Percentiles rank a stretch among this genome's conserved stretches.
phyloP scores from a whole-genome alignment of 2,329 filamentous ascomycete species.

The Aspergillus flavus region DNA sequence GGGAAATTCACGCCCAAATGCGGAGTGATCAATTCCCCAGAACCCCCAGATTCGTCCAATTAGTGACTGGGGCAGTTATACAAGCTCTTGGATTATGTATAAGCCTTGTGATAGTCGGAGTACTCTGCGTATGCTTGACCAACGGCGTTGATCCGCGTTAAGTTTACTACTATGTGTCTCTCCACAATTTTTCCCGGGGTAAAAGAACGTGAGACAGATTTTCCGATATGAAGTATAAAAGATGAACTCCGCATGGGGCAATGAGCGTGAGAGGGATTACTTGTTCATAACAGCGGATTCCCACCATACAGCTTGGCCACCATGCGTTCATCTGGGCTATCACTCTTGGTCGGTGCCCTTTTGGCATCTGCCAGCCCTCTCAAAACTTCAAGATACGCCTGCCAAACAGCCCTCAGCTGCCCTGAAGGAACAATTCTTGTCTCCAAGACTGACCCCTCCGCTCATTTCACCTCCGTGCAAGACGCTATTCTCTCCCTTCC shows the following conservation, averaged over 20 bases:
- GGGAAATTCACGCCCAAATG: not conserved
- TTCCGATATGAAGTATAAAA: slow-evolving; percentile 11
- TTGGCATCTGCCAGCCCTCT: slow-evolving; percentile 8
- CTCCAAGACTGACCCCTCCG: slow-evolving; percentile 23
- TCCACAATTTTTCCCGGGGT: slow-evolving; percentile 17
- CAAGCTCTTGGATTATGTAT: not conserved
- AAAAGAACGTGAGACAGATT: slow-evolving; percentile 5
- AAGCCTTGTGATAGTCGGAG: slow-evolving; percentile 7
- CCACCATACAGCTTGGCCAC: no score
- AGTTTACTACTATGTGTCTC: not conserved
- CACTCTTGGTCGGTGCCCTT: slow-evolving; percentile 12
- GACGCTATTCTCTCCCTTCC: slow-evolving; percentile 52
- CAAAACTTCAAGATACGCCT: slow-evolving; percentile 21
- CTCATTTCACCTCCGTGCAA: slow-evolving; percentile 47
- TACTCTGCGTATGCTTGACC: not conserved
- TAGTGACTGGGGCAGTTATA: not conserved
- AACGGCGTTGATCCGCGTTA: not conserved
- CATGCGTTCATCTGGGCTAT: slow-evolving; percentile 5
- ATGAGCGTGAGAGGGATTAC: slow-evolving; percentile 1
- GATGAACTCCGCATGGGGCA: not conserved
- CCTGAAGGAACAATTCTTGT: slow-evolving; percentile 33
- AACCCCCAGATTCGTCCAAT: not conserved
- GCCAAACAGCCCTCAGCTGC: slow-evolving; percentile 30
- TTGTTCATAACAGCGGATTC: slow-evolving; percentile 3
- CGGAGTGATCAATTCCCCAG: slow-evolving; percentile 4